These are phyloP conservation scores for Phytophthora tentaculata DNA, from an alignment of 352 stramenopile genomes.

Conservation along the genomic window DNA sequence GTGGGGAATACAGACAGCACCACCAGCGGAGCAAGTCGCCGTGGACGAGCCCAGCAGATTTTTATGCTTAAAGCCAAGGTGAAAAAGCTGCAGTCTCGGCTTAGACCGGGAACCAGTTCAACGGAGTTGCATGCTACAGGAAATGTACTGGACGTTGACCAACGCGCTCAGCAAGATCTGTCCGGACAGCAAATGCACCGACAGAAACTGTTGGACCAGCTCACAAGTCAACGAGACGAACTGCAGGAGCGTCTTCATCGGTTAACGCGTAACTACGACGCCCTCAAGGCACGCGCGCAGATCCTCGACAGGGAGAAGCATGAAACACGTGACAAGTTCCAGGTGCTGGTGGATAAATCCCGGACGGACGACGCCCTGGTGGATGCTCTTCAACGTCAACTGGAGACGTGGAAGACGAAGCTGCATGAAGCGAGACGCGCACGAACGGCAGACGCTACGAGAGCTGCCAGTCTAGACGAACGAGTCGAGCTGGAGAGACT, in stretches of 20 bases:
- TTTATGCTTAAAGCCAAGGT: constrained; percentile 86
- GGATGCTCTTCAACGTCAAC: constrained; percentile 74
- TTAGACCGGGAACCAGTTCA: constrained; percentile 19
- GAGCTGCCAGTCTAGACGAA: constrained; percentile 37
- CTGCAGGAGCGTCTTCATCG: constrained; percentile 62
- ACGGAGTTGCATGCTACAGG: background rate
- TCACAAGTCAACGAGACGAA: constrained; percentile 64
- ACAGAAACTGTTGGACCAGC: constrained; percentile 67
- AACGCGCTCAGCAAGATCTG: constrained; percentile 71
- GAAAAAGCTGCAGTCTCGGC: constrained; percentile 69
- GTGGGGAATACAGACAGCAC: constrained; percentile 35
- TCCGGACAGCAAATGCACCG: constrained; percentile 57
- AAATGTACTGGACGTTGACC: constrained; percentile 55
- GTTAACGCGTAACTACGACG: constrained; percentile 68
- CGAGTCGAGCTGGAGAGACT: constrained; percentile 59
- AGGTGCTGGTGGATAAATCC: constrained; percentile 82
- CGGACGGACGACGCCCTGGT: constrained; percentile 81
- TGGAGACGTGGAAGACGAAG: constrained; percentile 68
- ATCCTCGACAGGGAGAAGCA: constrained; percentile 81
- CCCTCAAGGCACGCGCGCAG: constrained; percentile 63
- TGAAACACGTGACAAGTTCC: constrained; percentile 67
- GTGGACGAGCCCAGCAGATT: constrained; percentile 83
- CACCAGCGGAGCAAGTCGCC: constrained; percentile 36
- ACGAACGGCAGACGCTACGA: constrained; percentile 61
- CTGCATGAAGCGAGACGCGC: constrained; percentile 62